Evolutionary conservation across 495 filamentous ascomycete species (phyloP), one percentile per base, ranked within the genome.

Genomic region (Aspergillus asperescens): DNA sequence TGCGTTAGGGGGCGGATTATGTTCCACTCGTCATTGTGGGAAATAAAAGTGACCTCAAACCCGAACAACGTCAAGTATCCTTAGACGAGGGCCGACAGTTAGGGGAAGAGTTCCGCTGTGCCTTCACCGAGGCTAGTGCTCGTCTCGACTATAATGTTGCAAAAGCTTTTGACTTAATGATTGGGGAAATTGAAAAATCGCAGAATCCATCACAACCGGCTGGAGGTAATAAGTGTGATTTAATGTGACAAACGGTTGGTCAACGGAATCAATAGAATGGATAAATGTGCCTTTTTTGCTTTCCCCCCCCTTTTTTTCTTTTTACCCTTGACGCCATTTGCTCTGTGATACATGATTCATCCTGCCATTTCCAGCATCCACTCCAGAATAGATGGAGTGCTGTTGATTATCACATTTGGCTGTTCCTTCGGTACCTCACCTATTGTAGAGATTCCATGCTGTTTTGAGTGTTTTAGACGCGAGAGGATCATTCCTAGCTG

Each of bases 21-120:
- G 90, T 95, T 51, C 94, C 93, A 12, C 83, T 97, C 59, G 87
- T 93, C 55, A 82, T 99, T 43, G 92, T 99, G 18, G 93, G 89
- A 56, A 99, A 99, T 74, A 99, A 99, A 75, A 88, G 82, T 59
- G 93, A 99, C 68, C 80, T 99, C 39, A 88, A 91, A 48, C 79
- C 86, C 19, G 91, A 96, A 65, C 92, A 96, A 66, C 86, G 92
- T 46, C 91, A 97, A 67, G 92, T 99, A 52, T 81, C 85, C 16
- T 65, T 80, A 24, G 90, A 96, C 44, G 86, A 95, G 55, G 93
- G 92, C 54, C 83, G 81, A 50, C 81, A 82, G 53, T 72, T 96
- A 43, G 82, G 84, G 13, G 85, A 92, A 45, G 85, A 94, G 64
- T 88, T 92, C 72, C 84, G 87, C 52, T 97, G 93, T 73, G 89